These are phyloP conservation scores for Candida khao-thaluensis DNA, from an alignment of 805 yeast species.

Conservation along the genomic window DNA sequence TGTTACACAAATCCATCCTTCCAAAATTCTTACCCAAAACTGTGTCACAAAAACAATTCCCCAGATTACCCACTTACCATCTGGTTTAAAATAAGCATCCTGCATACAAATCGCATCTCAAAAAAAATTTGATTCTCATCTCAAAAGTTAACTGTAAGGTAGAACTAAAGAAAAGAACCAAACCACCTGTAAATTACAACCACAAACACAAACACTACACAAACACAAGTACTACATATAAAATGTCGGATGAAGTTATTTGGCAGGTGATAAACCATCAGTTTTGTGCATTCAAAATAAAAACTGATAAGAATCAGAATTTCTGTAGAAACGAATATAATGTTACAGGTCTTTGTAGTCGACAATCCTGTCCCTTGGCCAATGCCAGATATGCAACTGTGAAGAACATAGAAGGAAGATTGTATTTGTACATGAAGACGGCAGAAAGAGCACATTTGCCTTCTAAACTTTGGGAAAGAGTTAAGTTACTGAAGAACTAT, in stretches of 20 bases:
- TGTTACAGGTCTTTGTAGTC: constrained; percentile 88
- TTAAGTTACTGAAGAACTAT: constrained; percentile 85
- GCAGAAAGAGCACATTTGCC: constrained; percentile 98
- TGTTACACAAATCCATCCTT: too few relatives aligned
- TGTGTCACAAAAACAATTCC: too few relatives aligned
- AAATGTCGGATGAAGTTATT: constrained; percentile 75
- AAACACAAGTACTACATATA: neutral
- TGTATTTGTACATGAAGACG: constrained; percentile 91
- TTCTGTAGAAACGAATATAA: constrained; percentile 96
- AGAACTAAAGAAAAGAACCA: too few relatives aligned
- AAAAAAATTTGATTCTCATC: constrained; percentile 10
- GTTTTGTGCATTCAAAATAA: constrained; percentile 91
- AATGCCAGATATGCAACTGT: constrained; percentile 90
- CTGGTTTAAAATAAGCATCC: too few relatives aligned
- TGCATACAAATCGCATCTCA: constrained; percentile 12
- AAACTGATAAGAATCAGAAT: constrained; percentile 83
- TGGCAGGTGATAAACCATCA: constrained; percentile 97
- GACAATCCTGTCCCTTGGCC: constrained; percentile 96
- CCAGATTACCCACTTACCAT: too few relatives aligned
- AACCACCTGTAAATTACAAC: neutral
- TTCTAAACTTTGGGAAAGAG: constrained; percentile 90
- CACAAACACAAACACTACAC: neutral
- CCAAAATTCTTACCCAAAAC: too few relatives aligned
- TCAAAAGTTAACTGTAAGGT: neutral
- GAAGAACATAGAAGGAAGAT: constrained; percentile 72